phyloP scores from a whole-genome alignment of 352 stramenopile species.

The Aphanomyces stellatus region DNA sequence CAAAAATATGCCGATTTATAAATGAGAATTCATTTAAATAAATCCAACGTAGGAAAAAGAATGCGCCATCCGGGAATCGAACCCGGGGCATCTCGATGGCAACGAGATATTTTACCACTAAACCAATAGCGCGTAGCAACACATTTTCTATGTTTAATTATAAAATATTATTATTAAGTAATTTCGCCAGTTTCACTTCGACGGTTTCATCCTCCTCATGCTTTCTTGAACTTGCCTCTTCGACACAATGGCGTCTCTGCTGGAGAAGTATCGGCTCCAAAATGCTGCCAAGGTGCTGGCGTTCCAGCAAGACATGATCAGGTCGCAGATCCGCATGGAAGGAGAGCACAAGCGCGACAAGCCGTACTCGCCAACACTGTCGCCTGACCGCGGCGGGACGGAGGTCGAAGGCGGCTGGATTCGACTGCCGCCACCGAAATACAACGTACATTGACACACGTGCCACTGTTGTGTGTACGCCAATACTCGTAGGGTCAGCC shows the following conservation, averaged over 20 bases:
- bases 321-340: slow-evolving; percentile 46
- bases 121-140: no score
- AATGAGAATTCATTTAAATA: not conserved
- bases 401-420: slow-evolving; percentile 44
- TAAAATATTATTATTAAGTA: no score
- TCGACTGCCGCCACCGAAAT: slow-evolving; percentile 29
- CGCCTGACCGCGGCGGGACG: slow-evolving; percentile 37
- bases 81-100: no score
- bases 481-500: slow-evolving; percentile 36
- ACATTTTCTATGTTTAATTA: no score
- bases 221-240: no score
- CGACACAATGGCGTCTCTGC: slow-evolving; percentile 13
- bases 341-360: slow-evolving; percentile 30
- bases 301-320: slow-evolving; percentile 48
- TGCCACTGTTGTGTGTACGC: not conserved
- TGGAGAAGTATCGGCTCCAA: slow-evolving; percentile 61
- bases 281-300: slow-evolving; percentile 47
- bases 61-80: not conserved
- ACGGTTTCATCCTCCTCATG: no score
- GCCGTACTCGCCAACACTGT: slow-evolving; percentile 26
- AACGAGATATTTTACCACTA: no score
- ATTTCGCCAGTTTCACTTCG: no score
- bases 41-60: not conserved
- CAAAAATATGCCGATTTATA: no score
- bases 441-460: slow-evolving; percentile 27